Conservation (phyloP, 1,284 basidiomycete species). For the Waitea zeae region DNA sequence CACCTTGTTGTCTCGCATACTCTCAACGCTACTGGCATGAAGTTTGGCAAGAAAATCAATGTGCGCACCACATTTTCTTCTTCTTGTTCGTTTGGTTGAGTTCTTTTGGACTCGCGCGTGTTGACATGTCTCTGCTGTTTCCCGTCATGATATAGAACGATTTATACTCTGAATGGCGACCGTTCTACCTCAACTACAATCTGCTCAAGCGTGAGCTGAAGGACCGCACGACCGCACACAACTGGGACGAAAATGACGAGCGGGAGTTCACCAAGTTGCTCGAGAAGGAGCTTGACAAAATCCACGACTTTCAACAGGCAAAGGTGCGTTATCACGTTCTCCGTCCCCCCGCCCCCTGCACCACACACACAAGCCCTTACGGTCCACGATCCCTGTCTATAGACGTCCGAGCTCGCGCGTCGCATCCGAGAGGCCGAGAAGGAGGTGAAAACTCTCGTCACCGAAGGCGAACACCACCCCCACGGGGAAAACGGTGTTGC, state of each 20-base stretch:
- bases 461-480: constrained; percentile 20
- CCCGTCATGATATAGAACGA: constrained; percentile 42
- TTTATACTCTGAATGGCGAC: constrained; percentile 80
- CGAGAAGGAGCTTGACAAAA: constrained; percentile 85
- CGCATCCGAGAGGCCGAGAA: constrained; percentile 73
- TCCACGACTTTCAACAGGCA: constrained; percentile 85
- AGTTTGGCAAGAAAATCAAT: constrained; percentile 84
- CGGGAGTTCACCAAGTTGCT: constrained; percentile 65
- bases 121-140: constrained; percentile 1
- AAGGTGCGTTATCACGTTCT: constrained; percentile 37
- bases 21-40: too few relatives aligned
- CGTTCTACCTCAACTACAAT: constrained; percentile 84
- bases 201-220: constrained; percentile 83
- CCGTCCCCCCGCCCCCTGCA: too few relatives aligned
- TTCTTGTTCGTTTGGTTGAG: constrained; percentile 1
- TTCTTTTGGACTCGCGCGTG: background rate
- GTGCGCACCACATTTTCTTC: too few relatives aligned
- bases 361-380: too few relatives aligned
- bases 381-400: constrained; percentile 3
- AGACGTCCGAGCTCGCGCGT: constrained; percentile 72
- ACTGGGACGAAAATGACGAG: constrained; percentile 72
- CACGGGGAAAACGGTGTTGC: constrained; percentile 9
- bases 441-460: constrained; percentile 63
- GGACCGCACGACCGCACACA: constrained; percentile 37
- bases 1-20: too few relatives aligned